Conservation (phyloP, 2,329 filamentous ascomycete genomes). For the Achaetomium macrosporum region DNA sequence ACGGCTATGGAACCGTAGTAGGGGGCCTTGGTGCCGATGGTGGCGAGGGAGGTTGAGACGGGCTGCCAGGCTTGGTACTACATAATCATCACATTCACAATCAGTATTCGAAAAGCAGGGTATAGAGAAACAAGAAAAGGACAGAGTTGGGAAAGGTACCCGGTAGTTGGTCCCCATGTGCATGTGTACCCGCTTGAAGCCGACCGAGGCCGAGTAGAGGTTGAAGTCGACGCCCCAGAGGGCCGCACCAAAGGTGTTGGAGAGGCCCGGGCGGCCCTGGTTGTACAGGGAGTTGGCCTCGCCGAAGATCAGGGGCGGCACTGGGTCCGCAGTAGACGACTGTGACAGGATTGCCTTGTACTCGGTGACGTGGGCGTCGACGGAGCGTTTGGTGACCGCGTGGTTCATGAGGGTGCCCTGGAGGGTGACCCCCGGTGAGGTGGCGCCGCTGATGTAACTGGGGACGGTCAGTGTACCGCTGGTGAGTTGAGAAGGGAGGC, state of each 20-base stretch:
- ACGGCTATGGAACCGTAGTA: slow-evolving; percentile 59
- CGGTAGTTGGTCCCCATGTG: slow-evolving; percentile 60
- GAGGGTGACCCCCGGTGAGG: slow-evolving; percentile 54
- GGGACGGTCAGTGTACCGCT: background rate
- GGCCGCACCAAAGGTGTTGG: slow-evolving; percentile 59
- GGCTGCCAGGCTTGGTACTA: slow-evolving; percentile 57
- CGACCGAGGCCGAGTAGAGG: slow-evolving; percentile 49
- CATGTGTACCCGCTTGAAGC: slow-evolving; percentile 55
- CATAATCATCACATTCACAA: background rate
- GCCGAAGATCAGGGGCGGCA: slow-evolving; percentile 50
- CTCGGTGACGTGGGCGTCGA: slow-evolving; percentile 44
- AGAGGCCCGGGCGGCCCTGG: slow-evolving; percentile 55
- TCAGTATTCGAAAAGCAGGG: background rate
- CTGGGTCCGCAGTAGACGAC: slow-evolving; percentile 15
- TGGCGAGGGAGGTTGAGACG: slow-evolving; percentile 42
- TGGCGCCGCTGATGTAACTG: slow-evolving; percentile 58
- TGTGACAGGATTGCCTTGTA: slow-evolving; percentile 37
- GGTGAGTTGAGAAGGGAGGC: too few relatives aligned
- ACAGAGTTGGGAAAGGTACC: slow-evolving; percentile 20
- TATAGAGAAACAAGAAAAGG: background rate
- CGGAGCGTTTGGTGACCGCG: slow-evolving; percentile 43
- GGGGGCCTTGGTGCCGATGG: slow-evolving; percentile 53
- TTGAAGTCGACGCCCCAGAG: slow-evolving; percentile 61
- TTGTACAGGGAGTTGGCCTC: slow-evolving; percentile 60
- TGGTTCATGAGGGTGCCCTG: slow-evolving; percentile 61